Evolutionary conservation across 768 basidiomycete genomes (phyloP), one percentile per base, ranked within the genome.

Genomic region (Neoboletus subvelutipes): DNA sequence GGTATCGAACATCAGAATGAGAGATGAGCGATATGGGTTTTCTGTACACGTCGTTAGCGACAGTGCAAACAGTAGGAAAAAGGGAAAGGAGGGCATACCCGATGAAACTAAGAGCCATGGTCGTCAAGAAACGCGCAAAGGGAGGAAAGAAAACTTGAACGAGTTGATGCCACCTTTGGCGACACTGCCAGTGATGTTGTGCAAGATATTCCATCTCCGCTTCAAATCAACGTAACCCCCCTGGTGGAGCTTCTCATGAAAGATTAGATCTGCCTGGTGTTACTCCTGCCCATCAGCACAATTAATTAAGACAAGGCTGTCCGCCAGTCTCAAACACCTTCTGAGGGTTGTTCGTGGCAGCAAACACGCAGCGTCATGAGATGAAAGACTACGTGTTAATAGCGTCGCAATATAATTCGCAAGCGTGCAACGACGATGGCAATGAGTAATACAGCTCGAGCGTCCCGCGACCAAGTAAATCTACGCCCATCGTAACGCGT

Each of bases 21-120:
- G 92, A 93, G 71, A 92, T 88, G 68, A 94, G 86, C 55, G 92
- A 92, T 56, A 94, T 94, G 11, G 88, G 83, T 80, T 92, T 92
- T 71, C 90, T 91, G 73, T 13, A 22, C 31, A n/a, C 48, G 50
- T 31, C 52, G 39, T 71, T 50, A 71, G 57, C 29, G 50, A 55
- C 43, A 42, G 33, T 24, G 7, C 11, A 3, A 48, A 11, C 11
- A 13, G n/a, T 4, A 3, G 5, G 5, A n/a, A 43, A 36, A 13
- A 13, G 22, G 3, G 36, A 29, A 18, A 20, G 0, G 28, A 31
- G 9, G 18, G 71, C 78, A 43, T 63, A 87, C 87, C 88, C 88
- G 63, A 90, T 88, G 67, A 88, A 90, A 76, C 84, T 88, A 58
- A 82, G 80, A 61, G 88, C 86, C 86, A 88, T 88, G 64, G 62